Evolutionary conservation across 2,329 filamentous ascomycete genomes (phyloP).

Genomic region (Aspergillus floridensis): DNA sequence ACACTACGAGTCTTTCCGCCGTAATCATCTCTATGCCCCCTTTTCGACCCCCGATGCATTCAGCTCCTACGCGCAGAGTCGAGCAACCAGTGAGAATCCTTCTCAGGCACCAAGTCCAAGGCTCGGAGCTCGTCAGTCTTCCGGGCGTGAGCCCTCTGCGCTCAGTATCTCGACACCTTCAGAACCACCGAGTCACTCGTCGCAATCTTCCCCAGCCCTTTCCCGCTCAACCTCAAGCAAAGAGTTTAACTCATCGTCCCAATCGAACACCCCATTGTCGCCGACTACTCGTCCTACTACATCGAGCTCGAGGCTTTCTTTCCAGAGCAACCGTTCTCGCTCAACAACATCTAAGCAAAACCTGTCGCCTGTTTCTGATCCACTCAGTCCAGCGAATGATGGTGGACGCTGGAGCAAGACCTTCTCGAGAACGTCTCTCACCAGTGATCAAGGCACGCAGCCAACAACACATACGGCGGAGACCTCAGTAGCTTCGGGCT

Average conservation of each 20-base stretch:
- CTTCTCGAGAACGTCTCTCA: slow-evolving; percentile 22
- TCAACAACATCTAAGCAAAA: slow-evolving; percentile 27
- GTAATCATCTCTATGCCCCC: slow-evolving; percentile 75
- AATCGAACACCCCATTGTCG: slow-evolving; percentile 17
- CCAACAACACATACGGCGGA: slow-evolving; percentile 18
- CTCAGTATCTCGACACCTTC: slow-evolving; percentile 32
- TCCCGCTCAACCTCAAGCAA: slow-evolving; percentile 15
- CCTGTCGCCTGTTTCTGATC: slow-evolving; percentile 23
- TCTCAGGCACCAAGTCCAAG: slow-evolving; percentile 40
- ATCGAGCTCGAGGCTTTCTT: slow-evolving; percentile 33
- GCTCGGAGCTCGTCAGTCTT: slow-evolving; percentile 38
- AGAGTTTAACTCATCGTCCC: slow-evolving; percentile 12
- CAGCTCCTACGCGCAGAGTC: slow-evolving; percentile 68
- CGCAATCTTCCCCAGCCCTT: slow-evolving; percentile 21
- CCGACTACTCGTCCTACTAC: slow-evolving; percentile 26
- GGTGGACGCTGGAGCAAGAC: slow-evolving; percentile 27
- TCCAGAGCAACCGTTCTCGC: slow-evolving; percentile 31
- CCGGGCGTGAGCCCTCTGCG: slow-evolving; percentile 28
- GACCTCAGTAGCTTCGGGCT: slow-evolving; percentile 19
- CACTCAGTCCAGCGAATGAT: slow-evolving; percentile 27
- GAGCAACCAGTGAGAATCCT: slow-evolving; percentile 52
- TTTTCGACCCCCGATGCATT: slow-evolving; percentile 82
- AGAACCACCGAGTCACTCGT: slow-evolving; percentile 38
- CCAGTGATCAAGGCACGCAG: slow-evolving; percentile 24
- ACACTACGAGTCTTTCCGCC: slow-evolving; percentile 93